These are phyloP conservation scores for Trichoderma breve DNA, from an alignment of 2,329 filamentous ascomycete species.

Conservation along the genomic window DNA sequence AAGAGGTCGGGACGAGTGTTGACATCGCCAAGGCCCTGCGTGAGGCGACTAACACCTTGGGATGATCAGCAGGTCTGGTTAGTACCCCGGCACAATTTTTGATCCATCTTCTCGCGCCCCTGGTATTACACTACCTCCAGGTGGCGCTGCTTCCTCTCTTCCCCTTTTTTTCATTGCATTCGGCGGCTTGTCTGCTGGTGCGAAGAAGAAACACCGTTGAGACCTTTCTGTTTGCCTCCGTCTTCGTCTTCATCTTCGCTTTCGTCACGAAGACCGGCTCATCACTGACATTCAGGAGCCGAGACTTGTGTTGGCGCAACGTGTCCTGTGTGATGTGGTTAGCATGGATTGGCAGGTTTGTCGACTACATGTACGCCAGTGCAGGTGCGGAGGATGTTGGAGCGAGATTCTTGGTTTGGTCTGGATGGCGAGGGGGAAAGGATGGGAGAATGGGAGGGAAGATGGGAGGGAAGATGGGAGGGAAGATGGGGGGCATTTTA, in stretches of 20 bases:
- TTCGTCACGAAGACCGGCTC: not conserved
- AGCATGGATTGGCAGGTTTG: not conserved
- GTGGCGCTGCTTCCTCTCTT: not conserved
- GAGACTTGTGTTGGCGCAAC: not conserved
- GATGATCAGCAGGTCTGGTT: not conserved
- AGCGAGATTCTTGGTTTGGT: not conserved
- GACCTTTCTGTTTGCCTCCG: not conserved
- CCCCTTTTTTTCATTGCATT: slow-evolving; percentile 5
- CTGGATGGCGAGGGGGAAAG: not conserved
- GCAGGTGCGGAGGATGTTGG: not conserved
- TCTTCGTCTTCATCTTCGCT: not conserved
- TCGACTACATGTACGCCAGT: not conserved
- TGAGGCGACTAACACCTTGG: slow-evolving; percentile 12
- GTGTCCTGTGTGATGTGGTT: not conserved
- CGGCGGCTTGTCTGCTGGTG: not conserved
- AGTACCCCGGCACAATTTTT: slow-evolving; percentile 1
- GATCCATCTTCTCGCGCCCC: not conserved
- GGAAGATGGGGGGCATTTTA: not conserved
- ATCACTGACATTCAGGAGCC: not conserved
- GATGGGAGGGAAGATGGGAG: not conserved
- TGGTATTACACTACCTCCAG: slow-evolving; percentile 9
- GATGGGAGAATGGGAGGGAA: not conserved
- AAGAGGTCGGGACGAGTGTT: slow-evolving; percentile 1
- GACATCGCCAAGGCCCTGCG: slow-evolving; percentile 5
- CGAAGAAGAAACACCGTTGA: not conserved